Conservation (phyloP, 2,329 filamentous ascomycete species). For the Esteya vermicola region DNA sequence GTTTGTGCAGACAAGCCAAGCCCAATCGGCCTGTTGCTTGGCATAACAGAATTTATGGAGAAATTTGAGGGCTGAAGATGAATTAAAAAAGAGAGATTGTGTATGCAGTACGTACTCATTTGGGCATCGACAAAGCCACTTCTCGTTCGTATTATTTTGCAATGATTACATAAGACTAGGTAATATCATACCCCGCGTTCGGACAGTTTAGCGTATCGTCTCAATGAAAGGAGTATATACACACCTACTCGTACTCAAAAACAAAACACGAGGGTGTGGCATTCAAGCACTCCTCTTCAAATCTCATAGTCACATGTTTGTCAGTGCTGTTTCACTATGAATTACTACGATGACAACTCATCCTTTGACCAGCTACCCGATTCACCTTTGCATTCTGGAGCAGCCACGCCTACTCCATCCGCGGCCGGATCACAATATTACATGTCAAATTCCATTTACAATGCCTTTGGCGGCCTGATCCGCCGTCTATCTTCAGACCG, state of each 20-base stretch:
- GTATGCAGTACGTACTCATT: no score
- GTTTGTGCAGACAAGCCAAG: conserved; percentile 73
- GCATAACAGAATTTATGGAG: conserved; percentile 39
- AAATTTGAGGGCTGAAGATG: neutral
- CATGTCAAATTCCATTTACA: conserved; percentile 19
- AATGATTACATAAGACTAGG: no score
- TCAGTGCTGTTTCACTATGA: conserved; percentile 2
- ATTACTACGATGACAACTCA: neutral
- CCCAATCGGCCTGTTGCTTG: conserved; percentile 61
- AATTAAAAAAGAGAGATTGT: neutral
- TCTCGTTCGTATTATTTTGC: no score
- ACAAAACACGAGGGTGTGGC: no score
- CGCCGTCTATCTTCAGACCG: conserved; percentile 47
- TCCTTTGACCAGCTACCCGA: neutral
- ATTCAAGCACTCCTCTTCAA: no score
- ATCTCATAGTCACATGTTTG: no score
- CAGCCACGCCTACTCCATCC: conserved; percentile 12
- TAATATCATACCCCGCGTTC: no score
- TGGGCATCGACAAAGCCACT: no score
- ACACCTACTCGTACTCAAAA: no score
- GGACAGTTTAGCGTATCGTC: no score
- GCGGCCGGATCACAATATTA: conserved; percentile 16
- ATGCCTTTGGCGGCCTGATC: conserved; percentile 47
- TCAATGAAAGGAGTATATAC: no score
- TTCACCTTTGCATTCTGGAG: conserved; percentile 6